phyloP scores from a whole-genome alignment of 257 asterid genomes.

The Nicotiana attenuata region DNA sequence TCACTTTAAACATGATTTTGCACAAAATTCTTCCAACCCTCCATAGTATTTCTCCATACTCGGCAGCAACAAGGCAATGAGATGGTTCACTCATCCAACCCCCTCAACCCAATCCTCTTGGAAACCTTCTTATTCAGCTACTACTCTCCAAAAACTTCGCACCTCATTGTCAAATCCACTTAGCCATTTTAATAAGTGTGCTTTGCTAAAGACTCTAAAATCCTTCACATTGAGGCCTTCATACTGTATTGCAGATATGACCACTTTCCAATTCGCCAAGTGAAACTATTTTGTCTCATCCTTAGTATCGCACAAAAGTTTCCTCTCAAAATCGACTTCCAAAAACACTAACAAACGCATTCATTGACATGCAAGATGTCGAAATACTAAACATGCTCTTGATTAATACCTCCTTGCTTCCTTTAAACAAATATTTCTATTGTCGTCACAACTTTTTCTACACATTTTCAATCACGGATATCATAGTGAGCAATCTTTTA shows the following conservation, averaged over 20 bases:
- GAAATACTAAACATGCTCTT: neutral
- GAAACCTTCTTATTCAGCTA: neutral
- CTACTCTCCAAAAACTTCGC: neutral
- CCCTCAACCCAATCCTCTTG: neutral
- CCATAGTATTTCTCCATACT: neutral
- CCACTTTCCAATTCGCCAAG: neutral
- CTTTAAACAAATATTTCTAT: neutral
- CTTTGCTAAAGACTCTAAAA: neutral
- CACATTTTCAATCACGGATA: neutral
- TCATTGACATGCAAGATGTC: neutral
- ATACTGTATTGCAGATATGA: neutral
- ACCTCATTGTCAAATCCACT: neutral
- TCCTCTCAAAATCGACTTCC: neutral
- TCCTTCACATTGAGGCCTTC: neutral
- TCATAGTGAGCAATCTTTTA: neutral
- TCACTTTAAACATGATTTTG: neutral
- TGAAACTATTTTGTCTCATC: neutral
- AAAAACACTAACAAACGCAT: neutral
- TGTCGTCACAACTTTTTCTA: neutral
- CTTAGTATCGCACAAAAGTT: neutral
- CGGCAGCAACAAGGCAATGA: neutral
- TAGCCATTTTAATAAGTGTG: neutral
- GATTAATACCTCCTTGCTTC: neutral
- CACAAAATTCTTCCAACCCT: neutral
- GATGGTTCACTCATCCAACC: conserved; percentile 3